These are phyloP conservation scores for Cydonia oblonga DNA, from an alignment of 331 rosid genomes.

Conservation along the genomic window DNA sequence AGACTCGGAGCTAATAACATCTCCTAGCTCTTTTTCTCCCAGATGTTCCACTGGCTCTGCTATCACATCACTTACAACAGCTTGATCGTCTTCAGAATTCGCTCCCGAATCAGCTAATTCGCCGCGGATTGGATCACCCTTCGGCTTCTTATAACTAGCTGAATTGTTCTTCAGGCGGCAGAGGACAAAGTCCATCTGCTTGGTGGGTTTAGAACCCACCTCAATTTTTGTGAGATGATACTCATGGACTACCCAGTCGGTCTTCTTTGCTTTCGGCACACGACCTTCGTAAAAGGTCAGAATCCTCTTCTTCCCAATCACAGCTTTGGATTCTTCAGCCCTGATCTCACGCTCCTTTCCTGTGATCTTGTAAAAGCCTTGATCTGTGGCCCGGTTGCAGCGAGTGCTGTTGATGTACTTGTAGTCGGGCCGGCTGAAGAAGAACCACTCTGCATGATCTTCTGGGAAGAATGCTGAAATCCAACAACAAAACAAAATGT, in stretches of 20 bases:
- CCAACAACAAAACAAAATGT: not conserved
- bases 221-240: constrained; percentile 9
- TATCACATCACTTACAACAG: not conserved
- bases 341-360: constrained; percentile 22
- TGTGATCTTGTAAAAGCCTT: constrained; percentile 51
- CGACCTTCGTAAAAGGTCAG: constrained; percentile 36
- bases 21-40: not conserved
- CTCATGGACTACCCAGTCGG: constrained; percentile 49
- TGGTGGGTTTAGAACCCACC: not conserved
- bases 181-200: not conserved
- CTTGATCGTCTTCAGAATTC: not conserved
- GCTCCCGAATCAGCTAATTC: not conserved
- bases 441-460: constrained; percentile 28
- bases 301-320: constrained; percentile 47
- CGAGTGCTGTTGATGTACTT: constrained; percentile 26
- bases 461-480: not conserved
- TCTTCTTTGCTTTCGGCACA: constrained; percentile 3
- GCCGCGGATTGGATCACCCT: not conserved
- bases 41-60: not conserved
- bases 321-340: constrained; percentile 7
- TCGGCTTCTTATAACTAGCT: not conserved
- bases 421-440: constrained; percentile 22
- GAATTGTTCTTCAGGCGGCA: constrained; percentile 3
- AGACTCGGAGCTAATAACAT: no score
- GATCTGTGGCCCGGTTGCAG: constrained; percentile 25